These are phyloP conservation scores for Chaetomium sp. DNA, from an alignment of 2,329 filamentous ascomycete species.

Conservation along the genomic window DNA sequence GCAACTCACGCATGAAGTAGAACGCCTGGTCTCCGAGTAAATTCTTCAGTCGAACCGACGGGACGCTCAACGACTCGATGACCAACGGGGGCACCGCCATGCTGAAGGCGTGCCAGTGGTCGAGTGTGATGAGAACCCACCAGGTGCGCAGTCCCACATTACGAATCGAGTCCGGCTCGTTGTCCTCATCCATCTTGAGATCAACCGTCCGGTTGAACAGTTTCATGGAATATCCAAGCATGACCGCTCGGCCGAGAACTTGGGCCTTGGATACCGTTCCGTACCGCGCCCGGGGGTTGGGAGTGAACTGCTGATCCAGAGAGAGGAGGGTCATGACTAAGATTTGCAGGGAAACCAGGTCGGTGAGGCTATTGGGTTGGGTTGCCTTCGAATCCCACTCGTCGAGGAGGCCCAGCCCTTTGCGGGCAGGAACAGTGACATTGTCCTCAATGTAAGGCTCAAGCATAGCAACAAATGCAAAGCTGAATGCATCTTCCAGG, in stretches of 20 bases:
- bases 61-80: slow-evolving; percentile 53
- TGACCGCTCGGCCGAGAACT: slow-evolving; percentile 59
- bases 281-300: slow-evolving; percentile 34
- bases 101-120: slow-evolving; percentile 67
- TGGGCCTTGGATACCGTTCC: slow-evolving; percentile 45
- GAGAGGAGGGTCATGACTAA: slow-evolving; percentile 61
- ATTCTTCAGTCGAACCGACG: slow-evolving; percentile 51
- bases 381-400: slow-evolving; percentile 44
- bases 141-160: slow-evolving; percentile 59
- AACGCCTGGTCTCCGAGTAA: slow-evolving; percentile 59
- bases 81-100: slow-evolving; percentile 58
- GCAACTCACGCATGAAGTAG: slow-evolving; percentile 56
- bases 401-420: slow-evolving; percentile 39
- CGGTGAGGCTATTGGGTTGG: slow-evolving; percentile 33
- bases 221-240: slow-evolving; percentile 58
- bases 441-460: slow-evolving; percentile 37
- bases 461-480: slow-evolving; percentile 55
- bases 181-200: slow-evolving; percentile 34
- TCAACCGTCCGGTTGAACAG: slow-evolving; percentile 43
- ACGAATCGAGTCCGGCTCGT: slow-evolving; percentile 54
- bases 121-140: slow-evolving; percentile 66
- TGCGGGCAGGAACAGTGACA: slow-evolving; percentile 30
- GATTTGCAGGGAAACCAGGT: slow-evolving; percentile 59
- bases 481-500: slow-evolving; percentile 58
- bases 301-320: slow-evolving; percentile 49